Percentiles rank a stretch among this genome's conserved stretches.
Conservation (phyloP, 208 protist genomes). For the Chromosphaera perkinsii region DNA sequence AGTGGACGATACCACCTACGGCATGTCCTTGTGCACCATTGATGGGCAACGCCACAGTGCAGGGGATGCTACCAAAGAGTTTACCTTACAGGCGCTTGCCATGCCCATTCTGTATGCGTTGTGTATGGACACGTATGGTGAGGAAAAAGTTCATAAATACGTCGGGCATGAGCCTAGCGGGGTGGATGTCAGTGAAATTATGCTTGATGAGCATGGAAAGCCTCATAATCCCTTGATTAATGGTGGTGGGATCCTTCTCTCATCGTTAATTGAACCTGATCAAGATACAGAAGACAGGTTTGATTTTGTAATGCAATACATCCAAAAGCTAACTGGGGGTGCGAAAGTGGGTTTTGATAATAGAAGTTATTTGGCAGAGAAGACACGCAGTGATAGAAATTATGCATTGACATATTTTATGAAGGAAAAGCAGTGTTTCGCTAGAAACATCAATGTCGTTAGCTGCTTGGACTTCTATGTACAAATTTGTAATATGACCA, state of each 20-base stretch:
- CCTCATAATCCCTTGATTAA: too few species aligned
- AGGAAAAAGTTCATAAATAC: neutral
- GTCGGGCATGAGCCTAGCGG: neutral
- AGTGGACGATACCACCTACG: neutral
- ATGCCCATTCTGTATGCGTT: neutral
- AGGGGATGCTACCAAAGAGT: slow-evolving; percentile 6
- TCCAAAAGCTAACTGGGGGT: neutral
- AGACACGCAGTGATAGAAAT: slow-evolving; percentile 16
- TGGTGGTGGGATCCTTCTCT: too few species aligned
- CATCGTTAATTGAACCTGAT: neutral
- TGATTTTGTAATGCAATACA: neutral
- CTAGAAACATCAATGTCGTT: slow-evolving; percentile 19
- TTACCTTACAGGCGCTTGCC: neutral
- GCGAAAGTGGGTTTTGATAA: neutral
- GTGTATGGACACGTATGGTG: neutral
- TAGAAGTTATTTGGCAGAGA: slow-evolving; percentile 1
- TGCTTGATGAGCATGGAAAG: too few species aligned
- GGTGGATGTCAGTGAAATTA: too few species aligned
- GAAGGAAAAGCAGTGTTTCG: slow-evolving; percentile 2
- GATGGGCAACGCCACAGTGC: slow-evolving; percentile 8
- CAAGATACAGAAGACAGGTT: neutral
- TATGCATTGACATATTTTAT: neutral
- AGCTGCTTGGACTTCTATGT: slow-evolving; percentile 35
- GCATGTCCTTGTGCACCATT: slow-evolving; percentile 4
- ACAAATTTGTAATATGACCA: slow-evolving; percentile 18